Evolutionary conservation across 129 eudicot genomes (phyloP).

Genomic region (Flaveria linearis): DNA sequence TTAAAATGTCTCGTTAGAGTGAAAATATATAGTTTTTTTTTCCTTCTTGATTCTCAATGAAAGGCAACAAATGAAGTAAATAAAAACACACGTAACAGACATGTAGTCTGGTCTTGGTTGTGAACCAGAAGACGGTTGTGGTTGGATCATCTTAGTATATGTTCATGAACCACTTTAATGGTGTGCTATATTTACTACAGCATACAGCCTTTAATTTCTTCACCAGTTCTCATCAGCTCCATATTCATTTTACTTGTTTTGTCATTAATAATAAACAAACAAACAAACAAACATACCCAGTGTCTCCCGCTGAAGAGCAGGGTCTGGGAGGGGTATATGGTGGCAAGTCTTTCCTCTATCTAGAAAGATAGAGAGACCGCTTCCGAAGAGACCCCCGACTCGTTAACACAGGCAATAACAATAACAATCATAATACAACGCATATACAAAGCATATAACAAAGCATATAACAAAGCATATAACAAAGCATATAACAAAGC

Average conservation of each 20-base stretch:
- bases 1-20: no score
- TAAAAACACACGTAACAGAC: background rate
- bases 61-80: background rate
- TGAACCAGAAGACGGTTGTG: conserved; percentile 26
- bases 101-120: conserved; percentile 7
- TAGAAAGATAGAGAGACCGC: no score
- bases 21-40: background rate
- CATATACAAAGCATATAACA: no score
- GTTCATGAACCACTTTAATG: conserved; percentile 37
- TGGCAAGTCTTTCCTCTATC: no score
- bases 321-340: no score
- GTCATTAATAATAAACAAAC: conserved; percentile 13
- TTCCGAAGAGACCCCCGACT: no score
- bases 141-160: conserved; percentile 34
- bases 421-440: no score
- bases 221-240: conserved; percentile 29
- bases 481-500: no score
- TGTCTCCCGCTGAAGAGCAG: no score
- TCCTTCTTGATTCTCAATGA: background rate
- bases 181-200: conserved; percentile 20
- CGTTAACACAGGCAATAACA: no score
- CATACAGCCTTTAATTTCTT: conserved; percentile 28
- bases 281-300: conserved; percentile 21
- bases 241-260: background rate
- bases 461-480: no score